These are phyloP conservation scores for Zygoascus tannicola DNA, from an alignment of 805 yeast species.

Conservation along the genomic window DNA sequence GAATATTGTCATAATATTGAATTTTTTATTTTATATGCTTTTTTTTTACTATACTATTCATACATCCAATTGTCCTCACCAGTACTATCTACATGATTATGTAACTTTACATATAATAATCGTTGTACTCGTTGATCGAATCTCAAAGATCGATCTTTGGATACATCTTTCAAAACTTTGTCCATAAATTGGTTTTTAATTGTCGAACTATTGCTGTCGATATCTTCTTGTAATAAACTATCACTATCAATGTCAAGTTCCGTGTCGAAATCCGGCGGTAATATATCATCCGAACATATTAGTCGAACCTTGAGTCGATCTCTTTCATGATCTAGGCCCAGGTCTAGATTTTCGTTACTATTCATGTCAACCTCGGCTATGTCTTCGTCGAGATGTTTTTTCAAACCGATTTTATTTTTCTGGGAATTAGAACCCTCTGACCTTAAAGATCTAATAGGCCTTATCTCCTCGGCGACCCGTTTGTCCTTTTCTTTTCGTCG, in stretches of 20 bases:
- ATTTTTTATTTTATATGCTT: no score
- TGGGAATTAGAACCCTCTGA: no score
- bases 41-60: no score
- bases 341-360: not conserved
- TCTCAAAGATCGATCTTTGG: not conserved
- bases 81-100: not conserved
- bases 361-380: not conserved
- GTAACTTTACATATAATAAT: not conserved
- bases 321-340: not conserved
- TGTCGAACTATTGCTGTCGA: not conserved
- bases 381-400: not conserved
- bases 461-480: no score
- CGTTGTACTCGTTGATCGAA: not conserved
- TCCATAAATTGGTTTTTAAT: not conserved
- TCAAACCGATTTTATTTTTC: no score
- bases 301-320: constrained; percentile 2
- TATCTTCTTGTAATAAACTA: not conserved
- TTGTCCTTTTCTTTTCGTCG: not conserved
- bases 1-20: no score
- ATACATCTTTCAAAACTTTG: not conserved
- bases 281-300: not conserved
- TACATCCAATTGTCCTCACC: constrained; percentile 6
- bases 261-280: not conserved
- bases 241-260: not conserved
- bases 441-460: no score